Conservation (phyloP, 1,284 basidiomycete species). For the Moesziomyces globuligerus region DNA sequence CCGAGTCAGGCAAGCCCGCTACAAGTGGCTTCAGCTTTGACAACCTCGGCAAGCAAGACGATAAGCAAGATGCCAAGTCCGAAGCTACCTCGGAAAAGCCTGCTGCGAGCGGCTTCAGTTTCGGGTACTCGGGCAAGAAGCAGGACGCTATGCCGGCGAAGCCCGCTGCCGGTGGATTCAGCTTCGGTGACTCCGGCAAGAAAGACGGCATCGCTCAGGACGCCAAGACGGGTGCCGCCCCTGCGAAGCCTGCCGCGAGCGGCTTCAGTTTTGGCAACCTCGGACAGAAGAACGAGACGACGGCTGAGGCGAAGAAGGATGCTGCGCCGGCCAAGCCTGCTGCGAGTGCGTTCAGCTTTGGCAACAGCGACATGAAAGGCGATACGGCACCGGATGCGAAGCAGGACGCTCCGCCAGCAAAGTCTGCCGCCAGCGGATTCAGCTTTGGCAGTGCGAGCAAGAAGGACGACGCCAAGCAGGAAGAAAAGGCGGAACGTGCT, state of each 20-base stretch:
- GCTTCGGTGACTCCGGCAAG: conserved; percentile 7
- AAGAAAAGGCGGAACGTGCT: not conserved
- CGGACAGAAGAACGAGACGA: conserved; percentile 1
- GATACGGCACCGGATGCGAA: not conserved
- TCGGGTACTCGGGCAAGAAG: conserved; percentile 7
- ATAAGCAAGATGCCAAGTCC: conserved; percentile 7
- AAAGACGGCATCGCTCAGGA: conserved; percentile 1
- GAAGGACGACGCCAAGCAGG: not conserved
- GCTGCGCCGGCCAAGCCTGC: too few relatives aligned
- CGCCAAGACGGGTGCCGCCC: not conserved
- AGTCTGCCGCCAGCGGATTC: not conserved
- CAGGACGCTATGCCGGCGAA: too few relatives aligned
- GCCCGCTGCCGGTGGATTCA: not conserved
- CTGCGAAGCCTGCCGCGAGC: not conserved
- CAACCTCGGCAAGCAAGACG: conserved; percentile 10
- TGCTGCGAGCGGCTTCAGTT: conserved; percentile 12
- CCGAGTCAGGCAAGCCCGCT: conserved; percentile 2
- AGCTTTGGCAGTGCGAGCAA: not conserved
- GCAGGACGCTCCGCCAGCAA: not conserved
- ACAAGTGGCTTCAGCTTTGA: conserved; percentile 15
- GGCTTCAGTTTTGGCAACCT: conserved; percentile 16
- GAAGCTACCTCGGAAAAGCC: conserved; percentile 6
- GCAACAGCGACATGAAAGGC: not conserved
- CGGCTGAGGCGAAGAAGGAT: conserved; percentile 1
- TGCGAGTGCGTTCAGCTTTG: too few relatives aligned